Evolutionary conservation across 176 grass and related monocot genomes (phyloP).

Genomic region (Bothriochloa decipiens): DNA sequence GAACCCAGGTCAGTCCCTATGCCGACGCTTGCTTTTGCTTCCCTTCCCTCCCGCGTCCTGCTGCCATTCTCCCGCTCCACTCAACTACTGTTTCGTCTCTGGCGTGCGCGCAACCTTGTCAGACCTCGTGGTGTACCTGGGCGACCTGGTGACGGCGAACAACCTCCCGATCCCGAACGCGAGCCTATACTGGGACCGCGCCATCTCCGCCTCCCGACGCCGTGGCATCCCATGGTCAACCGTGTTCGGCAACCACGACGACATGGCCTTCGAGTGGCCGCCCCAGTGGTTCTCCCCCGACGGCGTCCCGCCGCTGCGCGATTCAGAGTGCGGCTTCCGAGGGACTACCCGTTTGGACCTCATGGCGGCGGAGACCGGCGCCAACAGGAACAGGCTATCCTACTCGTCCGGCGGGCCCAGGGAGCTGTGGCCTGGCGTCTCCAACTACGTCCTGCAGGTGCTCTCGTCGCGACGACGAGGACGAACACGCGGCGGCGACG

Average conservation of each 20-base stretch:
- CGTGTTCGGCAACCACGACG: constrained; percentile 93
- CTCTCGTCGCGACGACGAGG: constrained; percentile 33
- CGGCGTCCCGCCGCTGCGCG: constrained; percentile 56
- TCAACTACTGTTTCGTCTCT: no score
- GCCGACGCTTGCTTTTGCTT: neutral
- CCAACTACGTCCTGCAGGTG: constrained; percentile 77
- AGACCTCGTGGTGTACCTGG: constrained; percentile 95
- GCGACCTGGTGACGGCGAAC: constrained; percentile 90
- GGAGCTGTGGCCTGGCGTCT: constrained; percentile 76
- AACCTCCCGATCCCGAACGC: constrained; percentile 81
- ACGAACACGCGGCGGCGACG: neutral
- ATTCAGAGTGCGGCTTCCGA: constrained; percentile 58
- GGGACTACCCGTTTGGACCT: constrained; percentile 62
- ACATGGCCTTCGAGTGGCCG: constrained; percentile 85
- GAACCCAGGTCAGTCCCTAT: constrained; percentile 55
- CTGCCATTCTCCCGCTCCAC: no score
- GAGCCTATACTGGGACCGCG: constrained; percentile 78
- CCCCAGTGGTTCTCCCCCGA: constrained; percentile 80
- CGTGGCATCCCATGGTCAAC: constrained; percentile 68
- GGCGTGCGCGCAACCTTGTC: neutral
- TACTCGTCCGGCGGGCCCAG: constrained; percentile 53
- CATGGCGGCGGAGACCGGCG: constrained; percentile 47
- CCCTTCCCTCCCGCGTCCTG: no score
- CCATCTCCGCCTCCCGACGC: constrained; percentile 55
- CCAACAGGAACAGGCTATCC: constrained; percentile 46